phyloP scores from a whole-genome alignment of 2,329 filamentous ascomycete genomes.

The Talaromyces piceae region DNA sequence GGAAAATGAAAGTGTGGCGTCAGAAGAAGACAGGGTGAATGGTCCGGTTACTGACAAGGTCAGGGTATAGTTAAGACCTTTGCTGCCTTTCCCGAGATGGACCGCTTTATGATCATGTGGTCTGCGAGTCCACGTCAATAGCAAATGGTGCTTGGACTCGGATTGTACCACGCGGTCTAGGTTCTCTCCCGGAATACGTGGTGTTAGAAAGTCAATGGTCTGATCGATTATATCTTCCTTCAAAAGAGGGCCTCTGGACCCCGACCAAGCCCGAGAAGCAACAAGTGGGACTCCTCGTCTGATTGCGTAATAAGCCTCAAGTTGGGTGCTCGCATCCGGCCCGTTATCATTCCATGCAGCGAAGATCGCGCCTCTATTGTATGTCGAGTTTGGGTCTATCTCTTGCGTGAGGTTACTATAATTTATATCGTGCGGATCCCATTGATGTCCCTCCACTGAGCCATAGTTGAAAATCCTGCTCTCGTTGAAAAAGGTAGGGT shows the following conservation, averaged over 20 bases:
- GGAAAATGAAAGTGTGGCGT: slow-evolving; percentile 36
- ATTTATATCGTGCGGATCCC: slow-evolving; percentile 46
- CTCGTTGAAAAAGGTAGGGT: slow-evolving; percentile 42
- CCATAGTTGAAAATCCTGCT: slow-evolving; percentile 45
- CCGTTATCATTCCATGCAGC: slow-evolving; percentile 52
- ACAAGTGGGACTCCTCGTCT: slow-evolving; percentile 45
- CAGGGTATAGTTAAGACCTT: slow-evolving; percentile 52
- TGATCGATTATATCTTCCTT: slow-evolving; percentile 32
- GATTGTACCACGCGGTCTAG: slow-evolving; percentile 33
- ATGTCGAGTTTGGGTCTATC: slow-evolving; percentile 25
- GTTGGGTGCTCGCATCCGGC: slow-evolving; percentile 43
- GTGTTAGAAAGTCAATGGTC: slow-evolving; percentile 37
- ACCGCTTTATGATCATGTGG: slow-evolving; percentile 24
- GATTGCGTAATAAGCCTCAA: slow-evolving; percentile 48
- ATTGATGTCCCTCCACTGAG: slow-evolving; percentile 36
- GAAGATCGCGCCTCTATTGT: slow-evolving; percentile 43
- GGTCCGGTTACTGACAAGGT: slow-evolving; percentile 40
- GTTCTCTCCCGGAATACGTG: slow-evolving; percentile 42
- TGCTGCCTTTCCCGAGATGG: slow-evolving; percentile 39
- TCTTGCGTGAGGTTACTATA: slow-evolving; percentile 43
- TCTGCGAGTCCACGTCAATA: background rate
- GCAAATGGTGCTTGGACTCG: slow-evolving; percentile 25
- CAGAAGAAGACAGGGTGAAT: slow-evolving; percentile 39
- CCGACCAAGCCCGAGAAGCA: slow-evolving; percentile 49
- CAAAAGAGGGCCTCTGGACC: slow-evolving; percentile 36